Base-by-base conservation (phyloP, 768 basidiomycete genomes). In the Kwoniella europaea region DNA sequence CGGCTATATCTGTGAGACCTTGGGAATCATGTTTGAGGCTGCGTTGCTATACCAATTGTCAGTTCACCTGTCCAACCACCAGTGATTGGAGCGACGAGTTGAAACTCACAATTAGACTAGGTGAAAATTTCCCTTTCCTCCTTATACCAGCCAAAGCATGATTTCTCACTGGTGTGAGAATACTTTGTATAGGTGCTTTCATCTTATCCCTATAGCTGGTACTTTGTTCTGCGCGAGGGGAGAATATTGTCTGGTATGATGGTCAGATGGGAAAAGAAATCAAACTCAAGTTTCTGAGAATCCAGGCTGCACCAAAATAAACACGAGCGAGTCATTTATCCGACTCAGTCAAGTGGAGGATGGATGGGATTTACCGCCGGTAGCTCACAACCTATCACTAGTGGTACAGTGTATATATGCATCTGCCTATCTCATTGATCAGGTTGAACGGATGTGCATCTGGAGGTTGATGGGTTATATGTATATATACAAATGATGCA, bases 401-500 rank as follows among this genome's bases (percentile, higher is more conserved):
- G 16, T 13, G 4, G 13, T 52, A 52, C 27, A 27, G 27, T 3
- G 4, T 35, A 35, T 35, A 35, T 9, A 35, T 35, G 35, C 35
- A 35, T 35, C 35, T 35, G 6, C 7, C 4, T 4, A 35, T 7
- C 5, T 35, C 35, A 35, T 35, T 35, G 5, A 1, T 35, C 12
- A 50, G 5, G 41, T 58, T 3, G 20, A 3, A 15, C 9, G 41
- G 4, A 35, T 35, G 42, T 27, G 35, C 35, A 20, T 2, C 16
- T 16, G 41, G 41, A 24, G 5, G 35, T 18, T 29, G 22, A 15
- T 12, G 57, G 27, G 58, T 44, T 55, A 64, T 65, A 57, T 65
- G 56, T 66, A 58, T 64, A 64, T 65, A 57, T 65, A 65, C 64
- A 65, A 43, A 44, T 64, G 18, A 65, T 65, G 64, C 64, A 65